phyloP scores from a whole-genome alignment of 805 yeast genomes.

The Metschnikowia noctiluminum region DNA sequence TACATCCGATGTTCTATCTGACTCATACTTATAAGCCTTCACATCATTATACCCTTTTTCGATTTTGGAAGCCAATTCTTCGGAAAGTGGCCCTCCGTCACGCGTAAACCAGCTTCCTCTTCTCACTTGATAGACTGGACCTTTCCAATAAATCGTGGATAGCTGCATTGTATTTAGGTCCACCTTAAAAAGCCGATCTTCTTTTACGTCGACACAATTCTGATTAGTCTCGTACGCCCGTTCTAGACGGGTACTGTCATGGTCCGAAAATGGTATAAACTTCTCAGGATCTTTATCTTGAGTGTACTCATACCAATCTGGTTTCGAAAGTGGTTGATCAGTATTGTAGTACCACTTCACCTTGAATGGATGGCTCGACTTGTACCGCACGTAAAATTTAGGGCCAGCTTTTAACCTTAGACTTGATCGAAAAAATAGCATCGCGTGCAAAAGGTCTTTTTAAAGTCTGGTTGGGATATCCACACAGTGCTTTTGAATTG shows the following conservation, averaged over 20 bases:
- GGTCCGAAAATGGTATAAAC: conserved; percentile 63
- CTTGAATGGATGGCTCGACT: conserved; percentile 9
- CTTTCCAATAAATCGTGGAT: conserved; percentile 81
- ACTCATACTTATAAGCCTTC: conserved; percentile 20
- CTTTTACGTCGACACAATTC: conserved; percentile 59
- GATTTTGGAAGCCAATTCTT: conserved; percentile 49
- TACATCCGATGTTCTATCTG: conserved; percentile 12
- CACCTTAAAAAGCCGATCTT: conserved; percentile 76
- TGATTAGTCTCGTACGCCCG: conserved; percentile 26
- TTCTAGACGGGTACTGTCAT: conserved; percentile 66
- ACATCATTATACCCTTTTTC: conserved; percentile 52
- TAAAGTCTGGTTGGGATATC: too few species aligned
- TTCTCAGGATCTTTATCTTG: conserved; percentile 50
- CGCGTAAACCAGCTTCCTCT: conserved; percentile 80
- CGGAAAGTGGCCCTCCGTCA: conserved; percentile 53
- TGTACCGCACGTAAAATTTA: neutral
- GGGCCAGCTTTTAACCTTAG: neutral
- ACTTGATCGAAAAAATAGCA: too few species aligned
- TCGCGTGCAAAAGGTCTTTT: too few species aligned
- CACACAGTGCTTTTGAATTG: too few species aligned
- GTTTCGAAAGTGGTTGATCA: conserved; percentile 70
- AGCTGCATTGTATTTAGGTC: conserved; percentile 53
- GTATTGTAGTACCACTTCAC: conserved; percentile 80
- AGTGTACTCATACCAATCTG: conserved; percentile 53
- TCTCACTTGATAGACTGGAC: conserved; percentile 78